These are phyloP conservation scores for Pseudogymnoascus sp. DNA, from an alignment of 2,329 filamentous ascomycete species.

Conservation along the genomic window DNA sequence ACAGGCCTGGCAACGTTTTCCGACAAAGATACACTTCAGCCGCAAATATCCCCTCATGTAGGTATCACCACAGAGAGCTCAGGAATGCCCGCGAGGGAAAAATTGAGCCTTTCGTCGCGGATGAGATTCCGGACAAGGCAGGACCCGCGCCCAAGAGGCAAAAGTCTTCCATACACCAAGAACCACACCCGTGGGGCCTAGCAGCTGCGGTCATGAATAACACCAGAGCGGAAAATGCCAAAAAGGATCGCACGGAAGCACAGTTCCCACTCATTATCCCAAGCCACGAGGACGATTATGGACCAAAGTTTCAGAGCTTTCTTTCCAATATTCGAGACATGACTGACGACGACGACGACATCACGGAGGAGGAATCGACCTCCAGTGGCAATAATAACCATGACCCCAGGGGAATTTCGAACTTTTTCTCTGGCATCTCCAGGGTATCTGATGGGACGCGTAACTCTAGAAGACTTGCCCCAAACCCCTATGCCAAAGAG, in stretches of 20 bases:
- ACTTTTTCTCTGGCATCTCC: no score
- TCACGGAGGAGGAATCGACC: neutral
- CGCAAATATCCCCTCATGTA: neutral
- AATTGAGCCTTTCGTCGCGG: neutral
- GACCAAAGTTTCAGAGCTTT: neutral
- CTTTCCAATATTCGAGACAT: neutral
- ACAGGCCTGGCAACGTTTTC: neutral
- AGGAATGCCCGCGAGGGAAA: neutral
- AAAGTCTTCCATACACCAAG: neutral
- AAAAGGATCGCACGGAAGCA: neutral
- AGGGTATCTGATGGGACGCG: neutral
- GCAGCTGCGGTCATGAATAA: neutral
- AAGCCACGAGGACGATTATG: neutral
- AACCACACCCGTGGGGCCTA: neutral
- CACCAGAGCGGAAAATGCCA: neutral
- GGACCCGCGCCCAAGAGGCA: neutral
- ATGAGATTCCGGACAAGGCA: neutral
- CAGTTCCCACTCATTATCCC: neutral
- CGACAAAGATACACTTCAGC: neutral
- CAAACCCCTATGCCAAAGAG: neutral
- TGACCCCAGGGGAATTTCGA: neutral
- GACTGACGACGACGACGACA: neutral
- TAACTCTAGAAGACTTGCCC: neutral
- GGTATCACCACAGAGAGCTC: neutral
- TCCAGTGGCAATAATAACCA: neutral